Base-by-base conservation (phyloP, 73 alveolate genomes). In the Paramecium sexaurelia region DNA sequence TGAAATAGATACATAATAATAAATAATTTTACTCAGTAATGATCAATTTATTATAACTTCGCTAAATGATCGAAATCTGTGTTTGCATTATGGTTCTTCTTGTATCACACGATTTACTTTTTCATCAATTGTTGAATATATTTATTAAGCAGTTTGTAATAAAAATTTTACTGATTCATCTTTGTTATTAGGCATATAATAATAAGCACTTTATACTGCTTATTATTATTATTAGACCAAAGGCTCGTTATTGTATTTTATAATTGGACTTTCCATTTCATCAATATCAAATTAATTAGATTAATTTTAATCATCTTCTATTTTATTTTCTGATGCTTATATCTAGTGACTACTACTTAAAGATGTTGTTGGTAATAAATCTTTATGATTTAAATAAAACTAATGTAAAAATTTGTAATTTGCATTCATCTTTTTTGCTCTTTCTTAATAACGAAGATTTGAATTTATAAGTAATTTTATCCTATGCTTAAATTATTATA, bases 41-140 rank as follows among this genome's bases (percentile, higher is more conserved):
- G 67, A 51, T 61, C 83, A 61, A 61, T 61, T 61, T 32, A 61
- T 61, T 26, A 61, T 29, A 45, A 61, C 26, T 26, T 78, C 90
- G 29, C 90, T 78, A 13, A 78, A 78, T 41, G 90, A 78, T 45
- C 90, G 9, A 13, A 24, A 45, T 78, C 75, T 78, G 36, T 41
- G 68, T 33, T 78, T 43, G 17, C 40, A 40, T 41, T 78, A 4
- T 24, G 90, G 75, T 20, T 43, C 41, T 22, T 78, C 75, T 39
- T 78, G 20, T 22, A 78, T 41, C 19, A 78, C 55, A n/a, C 57
- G 32, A 24, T 78, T 20, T 15, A 78, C 45, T 78, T 32, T 78
- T 43, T 78, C 90, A 9, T 78, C 10, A 20, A 78, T 78, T 29
- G 68, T 39, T 37, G 75, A 24, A 78, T 78, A 78, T 26, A 78